These are phyloP conservation scores for Pythium periplocum DNA, from an alignment of 352 stramenopile species.

Conservation along the genomic window DNA sequence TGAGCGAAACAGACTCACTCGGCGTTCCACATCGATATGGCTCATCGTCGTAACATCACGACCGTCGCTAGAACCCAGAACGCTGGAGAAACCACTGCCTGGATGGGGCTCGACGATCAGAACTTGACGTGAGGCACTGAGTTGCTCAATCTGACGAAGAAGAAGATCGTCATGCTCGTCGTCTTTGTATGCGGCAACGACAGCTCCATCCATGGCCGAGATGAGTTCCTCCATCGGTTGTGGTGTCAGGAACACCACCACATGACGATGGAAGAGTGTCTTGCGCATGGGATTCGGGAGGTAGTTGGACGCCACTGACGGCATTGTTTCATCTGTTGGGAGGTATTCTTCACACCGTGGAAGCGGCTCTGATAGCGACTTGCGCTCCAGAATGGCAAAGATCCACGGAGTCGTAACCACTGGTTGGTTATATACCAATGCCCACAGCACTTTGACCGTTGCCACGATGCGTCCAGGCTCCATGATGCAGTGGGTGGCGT, in stretches of 20 bases:
- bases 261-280: constrained; percentile 64
- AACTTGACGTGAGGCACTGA: constrained; percentile 39
- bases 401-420: constrained; percentile 82
- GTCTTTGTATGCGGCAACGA: constrained; percentile 52
- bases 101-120: constrained; percentile 59
- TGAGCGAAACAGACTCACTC: constrained; percentile 52
- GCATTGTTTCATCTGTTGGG: constrained; percentile 48
- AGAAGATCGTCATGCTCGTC: constrained; percentile 49
- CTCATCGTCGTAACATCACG: constrained; percentile 11
- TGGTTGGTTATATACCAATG: constrained; percentile 78
- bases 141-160: constrained; percentile 47
- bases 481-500: constrained; percentile 84
- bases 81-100: constrained; percentile 49
- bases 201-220: constrained; percentile 64
- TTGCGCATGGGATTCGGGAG: constrained; percentile 72
- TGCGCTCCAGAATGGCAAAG: constrained; percentile 66
- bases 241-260: constrained; percentile 65
- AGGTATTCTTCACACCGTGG: constrained; percentile 75
- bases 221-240: constrained; percentile 80
- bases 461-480: constrained; percentile 74
- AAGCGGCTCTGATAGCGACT: constrained; percentile 66
- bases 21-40: constrained; percentile 42
- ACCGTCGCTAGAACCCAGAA: constrained; percentile 40
- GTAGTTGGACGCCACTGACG: constrained; percentile 57
- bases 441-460: constrained; percentile 84